These are phyloP conservation scores for Davidsoniella virescens DNA, from an alignment of 2,329 filamentous ascomycete genomes.

Conservation along the genomic window DNA sequence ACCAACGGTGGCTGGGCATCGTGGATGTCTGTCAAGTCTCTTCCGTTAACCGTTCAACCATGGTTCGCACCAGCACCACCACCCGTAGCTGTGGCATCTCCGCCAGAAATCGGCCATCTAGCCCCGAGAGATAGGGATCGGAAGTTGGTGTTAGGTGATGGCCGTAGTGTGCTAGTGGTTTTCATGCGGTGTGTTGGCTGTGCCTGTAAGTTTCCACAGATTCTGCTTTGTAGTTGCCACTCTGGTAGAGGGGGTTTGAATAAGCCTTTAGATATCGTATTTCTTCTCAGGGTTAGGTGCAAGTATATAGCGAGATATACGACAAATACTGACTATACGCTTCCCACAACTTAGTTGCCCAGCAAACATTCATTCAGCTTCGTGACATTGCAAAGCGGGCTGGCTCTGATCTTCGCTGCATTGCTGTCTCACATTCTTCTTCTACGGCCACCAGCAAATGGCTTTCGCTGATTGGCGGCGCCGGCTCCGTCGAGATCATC, in stretches of 20 bases:
- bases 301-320: too few species aligned
- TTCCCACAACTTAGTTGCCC: conserved; percentile 27
- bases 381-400: conserved; percentile 35
- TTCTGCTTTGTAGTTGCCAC: neutral
- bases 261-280: too few species aligned
- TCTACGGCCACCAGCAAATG: conserved; percentile 37
- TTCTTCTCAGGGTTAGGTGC: too few species aligned
- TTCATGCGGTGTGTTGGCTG: conserved; percentile 40
- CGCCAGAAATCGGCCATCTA: conserved; percentile 31
- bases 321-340: neutral
- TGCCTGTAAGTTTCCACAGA: conserved; percentile 28
- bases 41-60: conserved; percentile 35
- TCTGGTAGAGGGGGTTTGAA: too few species aligned
- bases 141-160: conserved; percentile 27
- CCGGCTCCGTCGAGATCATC: conserved; percentile 38
- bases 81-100: conserved; percentile 28
- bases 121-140: conserved; percentile 32
- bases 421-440: conserved; percentile 45
- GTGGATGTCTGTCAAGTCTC: conserved; percentile 34
- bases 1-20: conserved; percentile 21
- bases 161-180: conserved; percentile 30
- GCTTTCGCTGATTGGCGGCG: conserved; percentile 39
- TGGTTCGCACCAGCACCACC: conserved; percentile 37
- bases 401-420: conserved; percentile 32
- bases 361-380: conserved; percentile 40